Percentiles rank a stretch among this genome's conserved stretches.
These are phyloP conservation scores for Alternaria sp. DNA, from an alignment of 2,329 filamentous ascomycete species.

Conservation along the genomic window DNA sequence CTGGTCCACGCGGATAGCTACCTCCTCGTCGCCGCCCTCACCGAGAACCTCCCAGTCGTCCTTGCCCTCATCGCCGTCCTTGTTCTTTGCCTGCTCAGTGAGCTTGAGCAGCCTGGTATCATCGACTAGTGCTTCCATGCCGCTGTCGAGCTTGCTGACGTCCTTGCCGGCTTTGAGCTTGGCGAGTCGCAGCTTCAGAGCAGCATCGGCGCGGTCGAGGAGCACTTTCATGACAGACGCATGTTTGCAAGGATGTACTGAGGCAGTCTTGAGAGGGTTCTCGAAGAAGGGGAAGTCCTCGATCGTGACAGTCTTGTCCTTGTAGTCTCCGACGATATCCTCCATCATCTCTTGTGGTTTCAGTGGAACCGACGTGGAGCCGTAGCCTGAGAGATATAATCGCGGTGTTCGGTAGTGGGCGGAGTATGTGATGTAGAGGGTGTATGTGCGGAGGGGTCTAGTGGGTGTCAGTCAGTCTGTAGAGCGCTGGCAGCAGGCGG, in stretches of 20 bases:
- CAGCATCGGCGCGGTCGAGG: slow-evolving; percentile 91
- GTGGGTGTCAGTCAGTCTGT: slow-evolving; percentile 19
- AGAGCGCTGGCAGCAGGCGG: neutral
- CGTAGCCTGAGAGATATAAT: slow-evolving; percentile 91
- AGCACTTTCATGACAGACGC: slow-evolving; percentile 98
- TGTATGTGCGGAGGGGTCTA: slow-evolving; percentile 92
- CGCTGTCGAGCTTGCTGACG: slow-evolving; percentile 60
- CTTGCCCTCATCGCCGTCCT: slow-evolving; percentile 49
- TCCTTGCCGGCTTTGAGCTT: slow-evolving; percentile 72
- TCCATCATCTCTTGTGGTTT: slow-evolving; percentile 91
- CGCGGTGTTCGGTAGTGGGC: slow-evolving; percentile 96
- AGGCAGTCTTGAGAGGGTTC: slow-evolving; percentile 91
- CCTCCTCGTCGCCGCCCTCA: slow-evolving; percentile 70
- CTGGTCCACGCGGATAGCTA: slow-evolving; percentile 85
- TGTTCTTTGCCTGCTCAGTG: slow-evolving; percentile 54
- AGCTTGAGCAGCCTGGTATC: slow-evolving; percentile 72
- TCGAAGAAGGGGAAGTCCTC: slow-evolving; percentile 97
- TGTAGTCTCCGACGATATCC: slow-evolving; percentile 94
- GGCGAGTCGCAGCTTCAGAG: slow-evolving; percentile 84
- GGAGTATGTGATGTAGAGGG: slow-evolving; percentile 97
- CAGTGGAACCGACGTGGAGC: slow-evolving; percentile 77
- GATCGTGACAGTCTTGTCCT: slow-evolving; percentile 97
- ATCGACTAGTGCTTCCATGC: slow-evolving; percentile 86
- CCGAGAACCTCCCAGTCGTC: slow-evolving; percentile 69
- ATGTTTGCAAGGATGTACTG: slow-evolving; percentile 96